Evolutionary conservation across 257 asterid species (phyloP), one percentile per base, ranked within the genome.

Genomic region (Verbena officinalis): DNA sequence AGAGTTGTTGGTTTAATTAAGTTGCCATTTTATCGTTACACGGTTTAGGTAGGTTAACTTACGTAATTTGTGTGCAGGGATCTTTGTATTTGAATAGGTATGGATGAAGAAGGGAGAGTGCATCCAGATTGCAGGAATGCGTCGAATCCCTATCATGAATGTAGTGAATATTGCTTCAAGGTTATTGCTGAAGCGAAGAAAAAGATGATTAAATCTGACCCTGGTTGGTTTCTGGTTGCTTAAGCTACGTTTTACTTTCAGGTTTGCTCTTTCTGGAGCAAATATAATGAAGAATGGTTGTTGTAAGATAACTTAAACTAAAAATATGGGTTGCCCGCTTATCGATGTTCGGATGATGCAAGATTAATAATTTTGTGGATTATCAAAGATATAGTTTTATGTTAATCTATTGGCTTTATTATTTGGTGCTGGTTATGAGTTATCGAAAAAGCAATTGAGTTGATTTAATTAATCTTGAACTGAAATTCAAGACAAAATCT

Each of bases 51-150:
- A 27, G 46, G 13, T 53, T 54, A n/a, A 48, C n/a, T 55, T 45
- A 16, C 16, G 3, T 55, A 2, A 30, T 30, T 5, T 33, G 13
- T 40, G 22, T 56, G 23, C n/a, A 56, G 52, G 65, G 58, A 31
- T 45, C 39, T 9, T 56, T 9, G 33, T 7, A 4, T 8, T 56
- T 17, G 16, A 13, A 11, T 21, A 48, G 21, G 19, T 22, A 79
- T 82, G 89, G 67, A 55, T 46, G 76, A 72, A 66, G 83, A 75
- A 54, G 82, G 95, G 52, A 75, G 80, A 46, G 90, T 82, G 66
- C 89, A 82, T 72, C 90, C 96, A 12, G 88, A 77, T 68, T 89
- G 92, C 77, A 78, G 83, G 65, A 84, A 89, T 36, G 81, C 90
- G 22, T 67, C 87, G 3, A 86, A 84, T 69, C 90, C 90, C 0